phyloP scores from a whole-genome alignment of 1,284 basidiomycete species.

The Ustilago nuda region DNA sequence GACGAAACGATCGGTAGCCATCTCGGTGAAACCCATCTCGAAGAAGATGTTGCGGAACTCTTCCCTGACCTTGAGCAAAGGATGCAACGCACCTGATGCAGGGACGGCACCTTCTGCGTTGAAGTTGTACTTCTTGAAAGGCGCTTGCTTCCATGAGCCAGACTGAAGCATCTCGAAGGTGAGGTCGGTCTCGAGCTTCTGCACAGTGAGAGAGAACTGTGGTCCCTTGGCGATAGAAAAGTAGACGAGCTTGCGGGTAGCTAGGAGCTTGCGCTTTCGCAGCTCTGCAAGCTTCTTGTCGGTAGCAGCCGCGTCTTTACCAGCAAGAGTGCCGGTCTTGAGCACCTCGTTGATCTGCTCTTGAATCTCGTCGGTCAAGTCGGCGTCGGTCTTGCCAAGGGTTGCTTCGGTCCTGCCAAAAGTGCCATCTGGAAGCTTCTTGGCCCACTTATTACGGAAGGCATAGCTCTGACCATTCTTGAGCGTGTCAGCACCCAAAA shows the following conservation, averaged over 20 bases:
- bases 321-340: slow-evolving; percentile 76
- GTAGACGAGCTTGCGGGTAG: slow-evolving; percentile 83
- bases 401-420: slow-evolving; percentile 77
- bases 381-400: slow-evolving; percentile 39
- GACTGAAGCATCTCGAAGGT: slow-evolving; percentile 94
- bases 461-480: slow-evolving; percentile 85
- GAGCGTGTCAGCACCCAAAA: slow-evolving; percentile 65
- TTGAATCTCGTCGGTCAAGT: slow-evolving; percentile 70
- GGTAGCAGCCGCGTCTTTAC: slow-evolving; percentile 78
- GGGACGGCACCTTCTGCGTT: slow-evolving; percentile 92
- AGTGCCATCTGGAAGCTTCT: slow-evolving; percentile 88
- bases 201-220: slow-evolving; percentile 90
- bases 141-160: slow-evolving; percentile 63
- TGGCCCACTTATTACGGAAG: slow-evolving; percentile 97
- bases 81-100: slow-evolving; percentile 90
- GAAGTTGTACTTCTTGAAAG: slow-evolving; percentile 99
- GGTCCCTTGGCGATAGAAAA: slow-evolving; percentile 88
- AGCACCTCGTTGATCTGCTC: slow-evolving; percentile 81
- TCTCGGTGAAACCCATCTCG: slow-evolving; percentile 99
- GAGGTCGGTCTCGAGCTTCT: slow-evolving; percentile 96
- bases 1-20: slow-evolving; percentile 98
- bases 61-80: slow-evolving; percentile 95
- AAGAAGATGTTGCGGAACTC: slow-evolving; percentile 98
- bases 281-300: slow-evolving; percentile 72
- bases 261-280: slow-evolving; percentile 86